These are phyloP conservation scores for Aspergillus campestris DNA, from an alignment of 495 filamentous ascomycete species.

Conservation along the genomic window DNA sequence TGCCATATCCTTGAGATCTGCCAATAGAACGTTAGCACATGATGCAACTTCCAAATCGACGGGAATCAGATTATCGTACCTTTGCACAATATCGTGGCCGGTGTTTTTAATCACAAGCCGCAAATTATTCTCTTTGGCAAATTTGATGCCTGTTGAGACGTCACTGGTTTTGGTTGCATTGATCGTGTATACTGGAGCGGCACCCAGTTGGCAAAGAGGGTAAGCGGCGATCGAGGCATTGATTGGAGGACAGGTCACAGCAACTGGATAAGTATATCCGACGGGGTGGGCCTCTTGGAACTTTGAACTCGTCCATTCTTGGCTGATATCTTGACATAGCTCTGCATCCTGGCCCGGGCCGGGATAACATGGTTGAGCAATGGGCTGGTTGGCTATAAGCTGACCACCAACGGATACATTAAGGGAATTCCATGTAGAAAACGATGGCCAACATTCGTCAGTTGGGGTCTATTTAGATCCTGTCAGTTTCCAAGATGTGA, in stretches of 20 bases:
- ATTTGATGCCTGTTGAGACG: conserved; percentile 27
- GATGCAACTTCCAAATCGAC: neutral
- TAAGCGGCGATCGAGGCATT: conserved; percentile 9
- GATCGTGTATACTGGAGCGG: conserved; percentile 41
- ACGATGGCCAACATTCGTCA: conserved; percentile 35
- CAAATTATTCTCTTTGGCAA: conserved; percentile 43
- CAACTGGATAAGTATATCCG: neutral
- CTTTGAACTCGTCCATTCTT: conserved; percentile 9
- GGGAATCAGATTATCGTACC: neutral
- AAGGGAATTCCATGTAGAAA: conserved; percentile 23
- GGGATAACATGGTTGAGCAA: conserved; percentile 33
- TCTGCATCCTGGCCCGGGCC: conserved; percentile 15
- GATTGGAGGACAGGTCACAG: neutral
- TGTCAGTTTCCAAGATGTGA: neutral
- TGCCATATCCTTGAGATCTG: conserved; percentile 26
- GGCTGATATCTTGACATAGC: conserved; percentile 13
- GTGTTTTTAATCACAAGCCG: conserved; percentile 54
- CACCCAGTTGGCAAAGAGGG: conserved; percentile 44
- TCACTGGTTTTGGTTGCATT: conserved; percentile 21
- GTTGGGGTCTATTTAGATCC: neutral
- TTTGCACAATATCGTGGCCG: conserved; percentile 18
- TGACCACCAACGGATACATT: conserved; percentile 30
- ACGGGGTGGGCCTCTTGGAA: neutral
- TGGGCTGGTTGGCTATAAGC: conserved; percentile 29
- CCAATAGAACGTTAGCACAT: neutral